Evolutionary conservation across 345 rosid genomes (phyloP).

Genomic region (Eucalyptus caleyi): DNA sequence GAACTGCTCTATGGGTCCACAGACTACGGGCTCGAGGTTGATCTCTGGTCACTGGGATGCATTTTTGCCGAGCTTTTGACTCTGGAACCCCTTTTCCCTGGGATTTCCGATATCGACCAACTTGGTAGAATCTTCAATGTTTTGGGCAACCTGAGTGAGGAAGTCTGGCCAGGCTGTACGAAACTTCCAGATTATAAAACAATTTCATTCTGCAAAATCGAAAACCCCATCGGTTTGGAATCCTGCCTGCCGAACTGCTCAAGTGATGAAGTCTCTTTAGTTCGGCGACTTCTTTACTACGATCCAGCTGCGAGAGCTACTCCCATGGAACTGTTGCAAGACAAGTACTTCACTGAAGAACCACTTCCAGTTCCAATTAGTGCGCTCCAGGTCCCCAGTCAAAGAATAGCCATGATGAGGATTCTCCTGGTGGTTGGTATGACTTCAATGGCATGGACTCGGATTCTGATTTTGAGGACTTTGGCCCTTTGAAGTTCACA

Average conservation of each 20-base stretch:
- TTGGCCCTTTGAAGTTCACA: slow-evolving; percentile 38
- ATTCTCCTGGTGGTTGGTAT: slow-evolving; percentile 34
- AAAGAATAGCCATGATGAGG: slow-evolving; percentile 44
- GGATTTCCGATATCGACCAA: slow-evolving; percentile 86
- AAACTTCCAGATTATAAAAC: slow-evolving; percentile 74
- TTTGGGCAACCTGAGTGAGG: slow-evolving; percentile 70
- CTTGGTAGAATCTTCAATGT: slow-evolving; percentile 52
- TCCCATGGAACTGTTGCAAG: slow-evolving; percentile 61
- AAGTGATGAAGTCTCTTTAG: slow-evolving; percentile 44
- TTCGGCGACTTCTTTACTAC: slow-evolving; percentile 66
- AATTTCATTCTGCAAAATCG: slow-evolving; percentile 68
- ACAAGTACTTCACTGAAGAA: slow-evolving; percentile 58
- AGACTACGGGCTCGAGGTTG: slow-evolving; percentile 68
- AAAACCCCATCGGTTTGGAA: slow-evolving; percentile 54
- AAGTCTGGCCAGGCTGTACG: slow-evolving; percentile 64
- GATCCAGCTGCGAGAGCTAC: slow-evolving; percentile 70
- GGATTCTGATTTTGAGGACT: slow-evolving; percentile 56
- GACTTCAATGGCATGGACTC: slow-evolving; percentile 31
- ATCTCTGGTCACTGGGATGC: slow-evolving; percentile 92
- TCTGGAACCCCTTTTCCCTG: slow-evolving; percentile 78
- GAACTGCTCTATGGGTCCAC: slow-evolving; percentile 89
- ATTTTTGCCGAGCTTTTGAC: slow-evolving; percentile 72
- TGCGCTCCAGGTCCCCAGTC: slow-evolving; percentile 55
- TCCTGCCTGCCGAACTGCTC: slow-evolving; percentile 37
- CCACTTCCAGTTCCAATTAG: slow-evolving; percentile 67